A percentile compares a stretch with the other conserved stretches of the same genome.
Evolutionary conservation across 2,329 filamentous ascomycete genomes (phyloP).

Genomic region (Penicillium sp.): DNA sequence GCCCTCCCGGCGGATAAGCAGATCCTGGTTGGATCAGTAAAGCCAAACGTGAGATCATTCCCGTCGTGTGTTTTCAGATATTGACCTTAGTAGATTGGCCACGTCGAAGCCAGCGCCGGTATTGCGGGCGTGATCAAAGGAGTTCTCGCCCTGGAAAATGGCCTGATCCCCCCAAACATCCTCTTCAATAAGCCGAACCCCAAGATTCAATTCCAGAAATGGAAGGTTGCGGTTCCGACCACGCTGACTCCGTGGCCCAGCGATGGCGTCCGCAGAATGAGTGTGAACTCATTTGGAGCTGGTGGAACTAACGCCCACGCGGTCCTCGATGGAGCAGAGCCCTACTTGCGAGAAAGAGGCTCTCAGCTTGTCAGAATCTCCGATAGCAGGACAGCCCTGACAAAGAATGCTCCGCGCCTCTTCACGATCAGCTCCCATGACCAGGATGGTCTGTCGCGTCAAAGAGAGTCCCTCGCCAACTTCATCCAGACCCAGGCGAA

Average conservation of each 20-base stretch:
- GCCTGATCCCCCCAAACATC: conserved; percentile 49
- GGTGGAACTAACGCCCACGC: conserved; percentile 34
- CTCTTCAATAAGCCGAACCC: conserved; percentile 25
- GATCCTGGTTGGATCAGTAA: conserved; percentile 7
- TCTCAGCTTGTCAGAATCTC: background rate
- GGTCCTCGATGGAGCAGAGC: conserved; percentile 29
- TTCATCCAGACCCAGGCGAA: too few species aligned
- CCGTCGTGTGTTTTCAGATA: too few species aligned
- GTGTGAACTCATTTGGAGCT: conserved; percentile 33
- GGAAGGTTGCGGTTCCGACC: conserved; percentile 5
- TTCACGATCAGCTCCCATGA: background rate
- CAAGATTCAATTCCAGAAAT: conserved; percentile 8
- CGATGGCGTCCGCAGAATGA: conserved; percentile 23
- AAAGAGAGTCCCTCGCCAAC: background rate
- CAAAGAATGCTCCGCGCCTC: background rate
- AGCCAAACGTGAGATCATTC: conserved; percentile 7
- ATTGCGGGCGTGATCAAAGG: conserved; percentile 49
- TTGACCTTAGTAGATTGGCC: conserved; percentile 21
- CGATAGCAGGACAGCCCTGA: background rate
- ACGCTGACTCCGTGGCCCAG: conserved; percentile 24
- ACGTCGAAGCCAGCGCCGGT: conserved; percentile 41
- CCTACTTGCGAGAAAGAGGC: conserved; percentile 7
- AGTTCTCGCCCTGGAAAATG: conserved; percentile 49
- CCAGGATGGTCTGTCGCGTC: background rate
- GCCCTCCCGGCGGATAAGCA: background rate